These are phyloP conservation scores for Quercus rubra DNA, from an alignment of 306 rosid genomes.

Conservation along the genomic window DNA sequence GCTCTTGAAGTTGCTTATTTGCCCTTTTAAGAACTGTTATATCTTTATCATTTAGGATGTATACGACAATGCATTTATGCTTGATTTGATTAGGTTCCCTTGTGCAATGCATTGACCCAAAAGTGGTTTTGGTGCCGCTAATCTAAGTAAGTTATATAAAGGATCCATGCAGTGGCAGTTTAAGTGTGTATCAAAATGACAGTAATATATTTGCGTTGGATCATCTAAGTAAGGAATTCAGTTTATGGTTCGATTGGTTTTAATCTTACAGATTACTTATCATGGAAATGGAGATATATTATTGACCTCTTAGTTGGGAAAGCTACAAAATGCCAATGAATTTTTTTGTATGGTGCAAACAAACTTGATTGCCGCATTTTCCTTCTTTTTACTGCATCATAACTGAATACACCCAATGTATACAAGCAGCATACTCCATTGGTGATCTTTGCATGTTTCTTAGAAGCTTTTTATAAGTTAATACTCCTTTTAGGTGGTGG, in stretches of 20 bases:
- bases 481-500: too few relatives aligned
- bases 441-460: too few relatives aligned
- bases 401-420: too few relatives aligned
- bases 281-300: too few relatives aligned
- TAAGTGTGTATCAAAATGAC: constrained; percentile 27
- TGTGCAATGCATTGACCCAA: constrained; percentile 29
- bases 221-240: constrained; percentile 9
- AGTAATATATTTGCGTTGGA: constrained; percentile 13
- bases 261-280: not conserved
- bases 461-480: too few relatives aligned
- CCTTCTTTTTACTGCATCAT: too few relatives aligned
- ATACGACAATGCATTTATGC: constrained; percentile 17
- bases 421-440: too few relatives aligned
- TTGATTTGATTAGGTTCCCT: constrained; percentile 22
- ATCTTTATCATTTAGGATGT: constrained; percentile 11
- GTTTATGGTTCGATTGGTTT: constrained; percentile 13
- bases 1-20: constrained; percentile 33
- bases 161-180: constrained; percentile 12
- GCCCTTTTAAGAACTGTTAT: constrained; percentile 4
- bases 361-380: too few relatives aligned
- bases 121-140: constrained; percentile 11
- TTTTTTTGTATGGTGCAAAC: too few relatives aligned
- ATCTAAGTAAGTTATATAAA: constrained; percentile 7
- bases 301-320: too few relatives aligned
- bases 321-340: too few relatives aligned